These are phyloP conservation scores for Fraxinus angustifolia DNA, from an alignment of 305 asterid species.

Conservation along the genomic window DNA sequence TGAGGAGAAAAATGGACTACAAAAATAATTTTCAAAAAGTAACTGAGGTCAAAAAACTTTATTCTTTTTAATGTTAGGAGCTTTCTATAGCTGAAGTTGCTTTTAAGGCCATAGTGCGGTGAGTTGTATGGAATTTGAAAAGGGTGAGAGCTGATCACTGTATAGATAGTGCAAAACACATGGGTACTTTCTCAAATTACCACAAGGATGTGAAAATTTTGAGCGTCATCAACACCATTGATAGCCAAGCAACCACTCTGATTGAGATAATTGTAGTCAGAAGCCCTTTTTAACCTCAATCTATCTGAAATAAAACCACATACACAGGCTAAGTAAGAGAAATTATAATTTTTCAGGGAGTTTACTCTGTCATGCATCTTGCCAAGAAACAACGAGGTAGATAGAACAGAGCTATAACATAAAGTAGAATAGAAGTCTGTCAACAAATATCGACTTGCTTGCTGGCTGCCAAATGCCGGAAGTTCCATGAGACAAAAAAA, in stretches of 20 bases:
- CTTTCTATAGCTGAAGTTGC: constrained; percentile 9
- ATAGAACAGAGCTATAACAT: constrained; percentile 13
- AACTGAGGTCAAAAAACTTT: constrained; percentile 6
- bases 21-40: constrained; percentile 4
- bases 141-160: constrained; percentile 8
- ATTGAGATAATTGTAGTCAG: constrained; percentile 68
- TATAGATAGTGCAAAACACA: constrained; percentile 7
- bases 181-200: constrained; percentile 41
- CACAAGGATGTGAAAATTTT: constrained; percentile 59
- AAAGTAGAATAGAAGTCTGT: not conserved
- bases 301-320: constrained; percentile 51
- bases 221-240: constrained; percentile 63
- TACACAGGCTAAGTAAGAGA: constrained; percentile 7
- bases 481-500: constrained; percentile 11
- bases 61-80: constrained; percentile 10
- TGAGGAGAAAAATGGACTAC: constrained; percentile 14
- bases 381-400: constrained; percentile 3
- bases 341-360: not conserved
- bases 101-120: constrained; percentile 10
- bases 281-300: constrained; percentile 63
- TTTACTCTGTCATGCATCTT: constrained; percentile 11
- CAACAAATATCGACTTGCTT: constrained; percentile 20
- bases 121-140: constrained; percentile 1
- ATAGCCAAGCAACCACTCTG: constrained; percentile 76
- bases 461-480: constrained; percentile 11